Evolutionary conservation across 164 flowering plant species (phyloP), one percentile per base, ranked within the genome.

Genomic region (Chloranthus sessilifolius): DNA sequence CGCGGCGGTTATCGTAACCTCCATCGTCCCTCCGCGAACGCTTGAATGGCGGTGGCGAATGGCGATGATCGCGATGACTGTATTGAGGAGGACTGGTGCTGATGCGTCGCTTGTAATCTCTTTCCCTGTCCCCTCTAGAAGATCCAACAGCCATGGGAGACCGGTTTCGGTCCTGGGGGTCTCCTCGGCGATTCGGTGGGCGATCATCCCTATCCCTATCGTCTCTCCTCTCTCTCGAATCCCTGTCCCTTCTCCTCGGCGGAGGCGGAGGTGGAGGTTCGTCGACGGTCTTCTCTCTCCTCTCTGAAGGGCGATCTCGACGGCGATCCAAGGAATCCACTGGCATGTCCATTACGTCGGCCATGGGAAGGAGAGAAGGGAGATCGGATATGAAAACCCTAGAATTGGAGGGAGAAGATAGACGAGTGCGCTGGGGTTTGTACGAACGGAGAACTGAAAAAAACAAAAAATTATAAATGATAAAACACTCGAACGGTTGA

Each of bases 1-100:
- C 77, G 1, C 82, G 60, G 14, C 84, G 52, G 1, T 66, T 75
- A 25, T 82, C 86, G 41, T 70, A 73, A 6, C 76, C 79, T 53
- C 79, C 91, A 7, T 77, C 94, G 34, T 88, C 74, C 60, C 95
- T 55, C 2, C 75, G 68, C 10, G 88, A 70, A 71, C 85, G 81
- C 47, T 71, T 77, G 16, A 80, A 71, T 4, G 72, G 70, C n/a
- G n/a, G n/a, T 0, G 62, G 55, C 0, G 85, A 82, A 1, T 80
- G 77, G 33, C 74, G 76, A 1, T 83, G 63, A 22, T 82, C 90
- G 2, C 88, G 64, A 15, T 30, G 31, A 7, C 33, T 27, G 37
- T 78, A 78, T 0, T 79, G 79, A 19, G 89, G 85, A 39, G 92
- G 81, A 43, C 87, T 78, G 22, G 63, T 61, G 58, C 84, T 74